phyloP scores from a whole-genome alignment of 352 stramenopile genomes.

The Vaucheria bursata region DNA sequence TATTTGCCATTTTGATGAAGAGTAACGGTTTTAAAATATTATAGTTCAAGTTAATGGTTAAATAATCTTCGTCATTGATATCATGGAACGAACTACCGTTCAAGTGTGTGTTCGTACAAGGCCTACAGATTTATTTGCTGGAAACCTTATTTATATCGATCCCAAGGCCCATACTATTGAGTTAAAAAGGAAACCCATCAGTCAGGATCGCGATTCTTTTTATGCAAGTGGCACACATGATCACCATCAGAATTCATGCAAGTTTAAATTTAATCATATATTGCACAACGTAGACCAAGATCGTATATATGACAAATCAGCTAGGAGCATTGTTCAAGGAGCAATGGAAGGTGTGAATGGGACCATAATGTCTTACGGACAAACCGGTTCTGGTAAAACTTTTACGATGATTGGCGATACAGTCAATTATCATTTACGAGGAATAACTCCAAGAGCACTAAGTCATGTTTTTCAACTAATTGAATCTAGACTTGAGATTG shows the following conservation, averaged over 20 bases:
- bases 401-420: conserved; percentile 83
- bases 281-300: conserved; percentile 78
- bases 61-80: too few relatives aligned
- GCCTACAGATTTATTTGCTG: conserved; percentile 54
- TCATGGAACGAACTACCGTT: conserved; percentile 46
- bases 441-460: conserved; percentile 71
- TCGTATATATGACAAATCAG: conserved; percentile 74
- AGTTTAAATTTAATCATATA: conserved; percentile 81
- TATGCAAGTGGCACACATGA: conserved; percentile 31
- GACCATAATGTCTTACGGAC: conserved; percentile 63
- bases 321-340: too few relatives aligned
- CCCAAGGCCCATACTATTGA: conserved; percentile 35
- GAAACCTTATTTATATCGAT: conserved; percentile 54
- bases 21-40: too few relatives aligned
- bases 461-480: conserved; percentile 76
- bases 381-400: conserved; percentile 74
- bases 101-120: conserved; percentile 57
- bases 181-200: conserved; percentile 16
- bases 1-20: too few relatives aligned
- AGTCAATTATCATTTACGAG: conserved; percentile 69
- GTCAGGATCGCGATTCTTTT: conserved; percentile 11
- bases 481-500: conserved; percentile 72
- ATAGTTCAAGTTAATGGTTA: too few relatives aligned
- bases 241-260: conserved; percentile 51
- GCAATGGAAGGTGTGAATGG: not conserved